Evolutionary conservation across 352 stramenopile species (phyloP), one percentile per base, ranked within the genome.

Genomic region (Globisporangium canariense): DNA sequence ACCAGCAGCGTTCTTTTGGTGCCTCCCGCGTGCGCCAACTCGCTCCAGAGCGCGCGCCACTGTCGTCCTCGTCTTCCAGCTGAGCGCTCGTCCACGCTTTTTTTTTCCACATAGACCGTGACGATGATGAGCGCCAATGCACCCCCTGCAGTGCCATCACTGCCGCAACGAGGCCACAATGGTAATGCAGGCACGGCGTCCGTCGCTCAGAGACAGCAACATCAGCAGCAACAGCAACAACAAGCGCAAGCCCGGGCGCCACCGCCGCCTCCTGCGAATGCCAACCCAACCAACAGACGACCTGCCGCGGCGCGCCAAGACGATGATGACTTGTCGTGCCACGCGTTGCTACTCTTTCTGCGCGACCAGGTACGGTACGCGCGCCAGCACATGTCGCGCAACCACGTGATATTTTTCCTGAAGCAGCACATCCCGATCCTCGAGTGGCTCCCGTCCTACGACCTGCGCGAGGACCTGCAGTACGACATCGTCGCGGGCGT

Each of bases 361-460:
- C 36, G 28, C 36, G 34, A 41, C 7, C 63, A 50, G 25, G 32
- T 59, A 46, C 43, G 41, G 38, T 61, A 76, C 60, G 65, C 60
- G 58, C 62, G 64, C 2, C 61, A 73, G 34, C 59, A 69, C 38
- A 66, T 59, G 18, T 68, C 73, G 60, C 69, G 69, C 40, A 58
- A 55, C 20, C 67, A 68, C 55, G 67, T 75, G 60, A 50, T 70
- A 5, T 76, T 75, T 53, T 77, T 77, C 53, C 52, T 80, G 28
- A 70, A 74, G 64, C 74, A 80, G 65, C 76, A 84, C 65, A 65
- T 84, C 43, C 74, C 76, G 55, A 85, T 85, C 68, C 70, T 90
- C 54, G 71, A 82, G 50, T 90, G 81, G 81, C 64, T 90, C 11
- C 78, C 78, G n/a, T 66, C 51, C 11, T 90, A 90, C 70, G 73